Evolutionary conservation across 2,329 filamentous ascomycete genomes (phyloP).

Genomic region (Fusarium incarnatum): DNA sequence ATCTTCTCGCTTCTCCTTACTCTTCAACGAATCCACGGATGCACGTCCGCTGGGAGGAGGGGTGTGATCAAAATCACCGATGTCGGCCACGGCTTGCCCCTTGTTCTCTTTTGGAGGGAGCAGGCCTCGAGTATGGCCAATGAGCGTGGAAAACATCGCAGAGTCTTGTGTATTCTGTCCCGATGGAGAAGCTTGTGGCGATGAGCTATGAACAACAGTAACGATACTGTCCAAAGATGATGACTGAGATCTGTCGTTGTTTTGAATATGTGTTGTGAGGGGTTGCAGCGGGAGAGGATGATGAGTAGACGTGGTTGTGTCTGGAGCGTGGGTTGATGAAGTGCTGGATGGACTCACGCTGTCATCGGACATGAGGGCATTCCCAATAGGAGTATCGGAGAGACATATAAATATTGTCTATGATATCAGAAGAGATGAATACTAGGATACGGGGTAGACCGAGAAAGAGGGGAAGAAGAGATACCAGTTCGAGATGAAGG

Average conservation of each 20-base stretch:
- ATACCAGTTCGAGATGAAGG: not conserved
- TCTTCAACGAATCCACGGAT: conserved; percentile 42
- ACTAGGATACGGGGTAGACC: conserved; percentile 16
- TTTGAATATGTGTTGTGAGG: not conserved
- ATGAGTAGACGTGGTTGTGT: not conserved
- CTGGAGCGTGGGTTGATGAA: conserved; percentile 6
- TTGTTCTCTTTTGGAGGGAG: conserved; percentile 31
- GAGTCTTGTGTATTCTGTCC: not conserved
- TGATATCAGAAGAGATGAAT: conserved; percentile 1
- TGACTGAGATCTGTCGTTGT: not conserved
- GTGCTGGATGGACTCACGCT: conserved; percentile 6
- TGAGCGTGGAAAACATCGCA: conserved; percentile 42
- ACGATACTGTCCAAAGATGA: not conserved
- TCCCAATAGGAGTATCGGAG: conserved; percentile 2
- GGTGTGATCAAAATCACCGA: conserved; percentile 50
- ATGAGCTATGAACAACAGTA: not conserved
- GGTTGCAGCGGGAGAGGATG: not conserved
- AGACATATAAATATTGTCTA: conserved; percentile 5
- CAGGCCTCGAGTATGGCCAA: conserved; percentile 40
- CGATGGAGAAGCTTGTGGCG: not conserved
- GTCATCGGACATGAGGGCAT: conserved; percentile 28
- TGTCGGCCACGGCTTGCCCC: conserved; percentile 32
- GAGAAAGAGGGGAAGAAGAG: conserved; percentile 1
- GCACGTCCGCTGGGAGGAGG: conserved; percentile 49
- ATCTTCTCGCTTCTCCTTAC: conserved; percentile 14